phyloP scores from a whole-genome alignment of 306 rosid genomes.

The Cicer judaicum region DNA sequence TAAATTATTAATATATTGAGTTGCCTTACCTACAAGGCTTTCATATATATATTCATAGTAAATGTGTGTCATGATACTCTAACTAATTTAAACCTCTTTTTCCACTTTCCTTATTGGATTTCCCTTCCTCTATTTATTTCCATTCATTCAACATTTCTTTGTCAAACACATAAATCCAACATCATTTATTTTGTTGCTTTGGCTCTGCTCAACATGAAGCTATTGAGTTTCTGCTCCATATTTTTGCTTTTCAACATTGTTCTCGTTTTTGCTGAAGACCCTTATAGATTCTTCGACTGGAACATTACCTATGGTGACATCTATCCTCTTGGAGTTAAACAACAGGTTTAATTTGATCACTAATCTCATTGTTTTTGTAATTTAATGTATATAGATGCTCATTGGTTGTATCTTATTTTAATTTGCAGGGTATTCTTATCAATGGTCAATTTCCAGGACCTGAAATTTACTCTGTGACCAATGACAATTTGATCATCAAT shows the following conservation, averaged over 20 bases:
- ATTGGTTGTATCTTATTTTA: background rate
- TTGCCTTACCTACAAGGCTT: slow-evolving; percentile 8
- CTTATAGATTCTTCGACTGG: slow-evolving; percentile 81
- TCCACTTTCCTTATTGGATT: background rate
- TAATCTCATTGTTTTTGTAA: background rate
- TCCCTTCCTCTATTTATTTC: background rate
- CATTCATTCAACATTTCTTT: slow-evolving; percentile 4
- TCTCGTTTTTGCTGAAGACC: slow-evolving; percentile 56
- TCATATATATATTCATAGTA: slow-evolving; percentile 25
- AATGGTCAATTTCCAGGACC: slow-evolving; percentile 96
- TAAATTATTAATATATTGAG: background rate
- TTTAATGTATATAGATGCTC: background rate
- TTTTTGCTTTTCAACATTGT: slow-evolving; percentile 38
- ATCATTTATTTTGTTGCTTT: background rate
- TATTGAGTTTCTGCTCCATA: slow-evolving; percentile 37
- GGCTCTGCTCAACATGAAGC: slow-evolving; percentile 31
- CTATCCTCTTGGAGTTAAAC: slow-evolving; percentile 74
- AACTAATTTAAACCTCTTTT: slow-evolving; percentile 7
- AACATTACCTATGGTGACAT: slow-evolving; percentile 74
- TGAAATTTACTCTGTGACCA: slow-evolving; percentile 72
- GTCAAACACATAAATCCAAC: slow-evolving; percentile 1
- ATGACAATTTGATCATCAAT: slow-evolving; percentile 83
- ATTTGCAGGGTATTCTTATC: slow-evolving; percentile 76
- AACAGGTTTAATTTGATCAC: slow-evolving; percentile 53
- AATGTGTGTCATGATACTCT: slow-evolving; percentile 17